Percentiles rank a stretch among this genome's conserved stretches.
These are phyloP conservation scores for Zymoseptoria brevis DNA, from an alignment of 2,329 filamentous ascomycete genomes.

Conservation along the genomic window DNA sequence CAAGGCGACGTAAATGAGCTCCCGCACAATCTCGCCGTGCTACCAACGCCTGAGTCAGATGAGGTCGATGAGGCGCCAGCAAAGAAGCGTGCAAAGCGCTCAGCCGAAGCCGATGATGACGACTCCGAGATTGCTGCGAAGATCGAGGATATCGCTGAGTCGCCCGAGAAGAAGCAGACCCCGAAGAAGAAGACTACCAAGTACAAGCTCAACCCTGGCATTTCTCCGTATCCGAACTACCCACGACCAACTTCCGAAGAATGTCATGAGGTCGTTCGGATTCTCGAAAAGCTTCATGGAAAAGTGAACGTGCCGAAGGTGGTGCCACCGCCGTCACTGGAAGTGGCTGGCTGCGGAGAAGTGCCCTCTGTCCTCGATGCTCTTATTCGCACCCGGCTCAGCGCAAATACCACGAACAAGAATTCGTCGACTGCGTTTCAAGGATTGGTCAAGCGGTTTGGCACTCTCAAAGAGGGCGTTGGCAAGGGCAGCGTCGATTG, in stretches of 20 bases:
- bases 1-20: slow-evolving; percentile 39
- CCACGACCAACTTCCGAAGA: slow-evolving; percentile 57
- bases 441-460: slow-evolving; percentile 57
- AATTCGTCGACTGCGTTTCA: slow-evolving; percentile 61
- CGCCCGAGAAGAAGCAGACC: slow-evolving; percentile 24
- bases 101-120: slow-evolving; percentile 7
- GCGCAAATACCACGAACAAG: slow-evolving; percentile 50
- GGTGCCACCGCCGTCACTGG: slow-evolving; percentile 61
- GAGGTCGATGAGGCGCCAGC: slow-evolving; percentile 20
- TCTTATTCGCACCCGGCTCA: slow-evolving; percentile 54
- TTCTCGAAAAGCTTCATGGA: slow-evolving; percentile 61
- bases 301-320: slow-evolving; percentile 55
- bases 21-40: slow-evolving; percentile 48
- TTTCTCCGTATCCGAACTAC: slow-evolving; percentile 62
- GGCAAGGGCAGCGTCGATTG: slow-evolving; percentile 68
- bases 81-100: slow-evolving; percentile 21
- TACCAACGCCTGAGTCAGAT: slow-evolving; percentile 25
- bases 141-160: slow-evolving; percentile 12
- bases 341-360: slow-evolving; percentile 62
- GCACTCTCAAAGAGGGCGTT: slow-evolving; percentile 52
- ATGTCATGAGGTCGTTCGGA: slow-evolving; percentile 59
- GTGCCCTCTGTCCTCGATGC: slow-evolving; percentile 59
- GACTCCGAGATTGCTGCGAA: slow-evolving; percentile 3
- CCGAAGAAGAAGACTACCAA: slow-evolving; percentile 36
- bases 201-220: slow-evolving; percentile 40